These are phyloP conservation scores for Aspergillus brasiliensis DNA, from an alignment of 2,329 filamentous ascomycete genomes.

Conservation along the genomic window DNA sequence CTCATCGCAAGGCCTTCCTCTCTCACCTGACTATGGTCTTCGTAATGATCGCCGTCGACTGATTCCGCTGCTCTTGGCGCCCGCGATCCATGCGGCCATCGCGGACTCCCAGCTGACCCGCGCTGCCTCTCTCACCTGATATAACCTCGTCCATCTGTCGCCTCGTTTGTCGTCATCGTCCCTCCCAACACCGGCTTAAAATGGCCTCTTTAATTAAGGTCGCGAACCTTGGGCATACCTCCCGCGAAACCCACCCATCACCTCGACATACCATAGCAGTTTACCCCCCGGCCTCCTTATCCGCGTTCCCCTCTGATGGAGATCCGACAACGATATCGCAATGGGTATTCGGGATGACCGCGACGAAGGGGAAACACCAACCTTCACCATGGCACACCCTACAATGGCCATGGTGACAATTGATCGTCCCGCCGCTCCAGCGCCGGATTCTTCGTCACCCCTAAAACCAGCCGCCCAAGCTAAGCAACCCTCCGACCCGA, in stretches of 20 bases:
- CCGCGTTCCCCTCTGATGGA: background rate
- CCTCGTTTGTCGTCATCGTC: slow-evolving; percentile 3
- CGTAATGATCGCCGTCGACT: background rate
- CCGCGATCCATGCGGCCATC: slow-evolving; percentile 1
- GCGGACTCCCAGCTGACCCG: slow-evolving; percentile 5
- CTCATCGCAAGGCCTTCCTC: background rate
- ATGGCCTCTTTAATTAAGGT: background rate
- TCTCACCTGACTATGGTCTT: background rate
- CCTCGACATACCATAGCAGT: background rate
- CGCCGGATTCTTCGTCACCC: background rate
- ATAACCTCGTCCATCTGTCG: background rate
- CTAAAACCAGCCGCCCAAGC: slow-evolving; percentile 3
- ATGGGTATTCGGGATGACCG: slow-evolving; percentile 11
- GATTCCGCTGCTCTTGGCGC: slow-evolving; percentile 3
- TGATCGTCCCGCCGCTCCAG: slow-evolving; percentile 8
- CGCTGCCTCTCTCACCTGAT: slow-evolving; percentile 1
- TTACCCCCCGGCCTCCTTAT: background rate
- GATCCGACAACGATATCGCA: background rate
- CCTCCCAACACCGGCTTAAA: background rate
- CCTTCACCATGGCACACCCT: background rate
- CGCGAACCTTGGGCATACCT: background rate
- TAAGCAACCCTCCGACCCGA: slow-evolving; percentile 5
- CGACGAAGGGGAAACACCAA: background rate
- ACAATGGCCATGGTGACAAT: slow-evolving; percentile 16
- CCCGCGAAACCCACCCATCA: background rate